Conservation (phyloP, 495 filamentous ascomycete species). For the Penicillium flavigenum region DNA sequence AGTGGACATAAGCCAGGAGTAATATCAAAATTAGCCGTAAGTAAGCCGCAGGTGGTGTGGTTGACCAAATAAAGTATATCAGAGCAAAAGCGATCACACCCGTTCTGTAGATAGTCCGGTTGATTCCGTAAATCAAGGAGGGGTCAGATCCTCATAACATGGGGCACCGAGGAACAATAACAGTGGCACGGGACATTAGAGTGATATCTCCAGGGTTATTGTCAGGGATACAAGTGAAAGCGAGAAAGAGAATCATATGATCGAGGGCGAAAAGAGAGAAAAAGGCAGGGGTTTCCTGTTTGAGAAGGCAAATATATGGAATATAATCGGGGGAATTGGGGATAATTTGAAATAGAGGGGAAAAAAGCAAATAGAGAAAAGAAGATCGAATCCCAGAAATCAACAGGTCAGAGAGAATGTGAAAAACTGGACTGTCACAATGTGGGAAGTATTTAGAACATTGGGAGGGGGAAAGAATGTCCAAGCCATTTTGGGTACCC, state of each 20-base stretch:
- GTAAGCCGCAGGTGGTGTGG: slow-evolving; percentile 8
- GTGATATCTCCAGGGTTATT: not conserved
- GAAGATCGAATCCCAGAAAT: not conserved
- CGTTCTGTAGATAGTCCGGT: not conserved
- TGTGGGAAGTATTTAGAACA: slow-evolving; percentile 11
- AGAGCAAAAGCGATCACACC: slow-evolving; percentile 4
- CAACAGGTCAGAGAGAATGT: slow-evolving; percentile 3
- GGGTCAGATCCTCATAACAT: slow-evolving; percentile 8
- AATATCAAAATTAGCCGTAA: slow-evolving; percentile 6
- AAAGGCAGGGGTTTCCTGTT: slow-evolving; percentile 5
- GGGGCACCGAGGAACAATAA: slow-evolving; percentile 1
- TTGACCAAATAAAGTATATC: slow-evolving; percentile 8
- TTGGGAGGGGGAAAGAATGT: slow-evolving; percentile 8
- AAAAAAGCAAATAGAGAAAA: not conserved
- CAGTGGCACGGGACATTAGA: not conserved
- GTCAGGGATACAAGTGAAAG: not conserved
- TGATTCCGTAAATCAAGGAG: slow-evolving; percentile 4
- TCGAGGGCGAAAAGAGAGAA: not conserved
- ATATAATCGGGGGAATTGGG: not conserved
- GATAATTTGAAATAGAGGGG: not conserved
- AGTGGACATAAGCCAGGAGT: not conserved
- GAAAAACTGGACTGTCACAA: slow-evolving; percentile 13
- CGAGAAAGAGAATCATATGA: slow-evolving; percentile 4
- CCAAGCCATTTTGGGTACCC: slow-evolving; percentile 12
- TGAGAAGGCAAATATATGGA: slow-evolving; percentile 1